Conservation (phyloP, 163 green algal genomes). For the Smithsoniella earleae region DNA sequence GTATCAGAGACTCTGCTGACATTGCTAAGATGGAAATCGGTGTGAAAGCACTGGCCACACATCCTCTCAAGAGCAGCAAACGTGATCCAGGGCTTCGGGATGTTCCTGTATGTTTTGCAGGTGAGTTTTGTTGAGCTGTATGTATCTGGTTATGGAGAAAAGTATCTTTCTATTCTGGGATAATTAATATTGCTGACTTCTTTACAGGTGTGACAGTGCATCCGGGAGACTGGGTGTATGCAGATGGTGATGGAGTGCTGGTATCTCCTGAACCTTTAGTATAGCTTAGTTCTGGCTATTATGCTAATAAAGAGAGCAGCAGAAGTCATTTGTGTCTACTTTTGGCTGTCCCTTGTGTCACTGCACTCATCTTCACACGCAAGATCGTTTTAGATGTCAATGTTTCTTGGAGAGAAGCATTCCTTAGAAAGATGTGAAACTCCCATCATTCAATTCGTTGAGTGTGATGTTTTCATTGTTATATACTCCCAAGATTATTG, state of each 20-base stretch:
- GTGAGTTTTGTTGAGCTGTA: no score
- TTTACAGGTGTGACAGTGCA: conserved; percentile 69
- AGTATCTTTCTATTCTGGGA: background rate
- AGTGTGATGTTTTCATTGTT: no score
- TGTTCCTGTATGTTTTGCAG: conserved; percentile 76
- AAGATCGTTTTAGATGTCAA: background rate
- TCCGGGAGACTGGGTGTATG: conserved; percentile 80
- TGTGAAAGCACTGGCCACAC: conserved; percentile 85
- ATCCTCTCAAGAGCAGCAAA: conserved; percentile 91
- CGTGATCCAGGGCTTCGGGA: conserved; percentile 75
- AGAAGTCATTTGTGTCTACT: no score
- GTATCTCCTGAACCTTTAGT: conserved; percentile 56
- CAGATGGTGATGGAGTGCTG: conserved; percentile 76
- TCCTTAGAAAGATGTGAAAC: background rate
- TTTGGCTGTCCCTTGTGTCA: background rate
- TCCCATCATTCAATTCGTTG: background rate
- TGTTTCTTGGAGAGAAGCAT: background rate
- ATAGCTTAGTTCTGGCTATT: no score
- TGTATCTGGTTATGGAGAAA: background rate
- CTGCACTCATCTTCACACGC: background rate
- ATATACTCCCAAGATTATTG: no score
- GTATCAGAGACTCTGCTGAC: conserved; percentile 83
- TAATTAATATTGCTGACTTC: no score
- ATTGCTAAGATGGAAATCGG: conserved; percentile 74
- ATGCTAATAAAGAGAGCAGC: no score